Conservation (phyloP, 2,329 filamentous ascomycete genomes). For the Talaromyces amestolkiae region DNA sequence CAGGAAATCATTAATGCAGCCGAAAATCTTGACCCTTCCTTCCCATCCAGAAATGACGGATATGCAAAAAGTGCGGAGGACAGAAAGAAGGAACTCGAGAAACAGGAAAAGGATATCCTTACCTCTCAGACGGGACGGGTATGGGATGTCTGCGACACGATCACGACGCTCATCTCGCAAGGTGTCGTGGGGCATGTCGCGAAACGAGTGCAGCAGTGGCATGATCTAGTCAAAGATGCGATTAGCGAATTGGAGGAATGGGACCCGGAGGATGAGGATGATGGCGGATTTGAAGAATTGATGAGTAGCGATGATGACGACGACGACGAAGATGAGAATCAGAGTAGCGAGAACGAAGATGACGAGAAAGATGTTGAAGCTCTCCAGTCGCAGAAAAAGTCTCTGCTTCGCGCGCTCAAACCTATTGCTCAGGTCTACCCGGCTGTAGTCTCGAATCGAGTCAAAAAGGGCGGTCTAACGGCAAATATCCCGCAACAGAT, state of each 20-base stretch:
- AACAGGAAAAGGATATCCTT: conserved; percentile 49
- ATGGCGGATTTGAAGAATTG: conserved; percentile 51
- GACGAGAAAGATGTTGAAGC: conserved; percentile 32
- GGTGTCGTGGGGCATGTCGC: conserved; percentile 71
- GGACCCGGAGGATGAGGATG: conserved; percentile 67
- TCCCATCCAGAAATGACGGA: neutral
- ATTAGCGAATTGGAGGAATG: conserved; percentile 85
- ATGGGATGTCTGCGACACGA: conserved; percentile 78
- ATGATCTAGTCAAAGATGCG: conserved; percentile 75
- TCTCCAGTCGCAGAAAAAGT: conserved; percentile 42
- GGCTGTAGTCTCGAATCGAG: conserved; percentile 41
- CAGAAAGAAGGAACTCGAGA: conserved; percentile 27
- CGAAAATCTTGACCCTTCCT: conserved; percentile 32
- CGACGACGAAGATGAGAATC: neutral
- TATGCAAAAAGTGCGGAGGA: conserved; percentile 22
- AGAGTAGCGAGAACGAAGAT: conserved; percentile 15
- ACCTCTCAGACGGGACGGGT: conserved; percentile 72
- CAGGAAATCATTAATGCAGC: conserved; percentile 55
- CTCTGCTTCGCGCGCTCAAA: conserved; percentile 42
- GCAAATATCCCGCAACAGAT: conserved; percentile 24
- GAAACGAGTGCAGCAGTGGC: conserved; percentile 69
- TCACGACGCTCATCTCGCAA: conserved; percentile 61
- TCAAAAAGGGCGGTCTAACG: conserved; percentile 34
- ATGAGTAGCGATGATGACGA: conserved; percentile 31
- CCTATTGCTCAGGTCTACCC: conserved; percentile 45